Conservation (phyloP, 2,329 filamentous ascomycete genomes). For the Fusarium citri region DNA sequence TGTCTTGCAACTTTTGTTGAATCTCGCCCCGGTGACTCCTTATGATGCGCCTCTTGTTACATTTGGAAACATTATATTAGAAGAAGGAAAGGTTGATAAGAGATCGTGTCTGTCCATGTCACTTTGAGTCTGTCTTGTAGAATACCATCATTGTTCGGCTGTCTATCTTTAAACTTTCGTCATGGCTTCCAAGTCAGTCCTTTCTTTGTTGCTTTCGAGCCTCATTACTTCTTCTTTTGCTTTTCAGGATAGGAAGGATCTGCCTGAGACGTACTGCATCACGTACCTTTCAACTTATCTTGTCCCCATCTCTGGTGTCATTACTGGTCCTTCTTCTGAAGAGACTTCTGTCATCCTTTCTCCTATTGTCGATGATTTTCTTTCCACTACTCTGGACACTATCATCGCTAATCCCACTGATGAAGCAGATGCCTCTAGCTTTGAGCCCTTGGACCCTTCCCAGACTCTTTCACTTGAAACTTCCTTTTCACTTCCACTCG, state of each 20-base stretch:
- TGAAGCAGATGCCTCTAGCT: not conserved
- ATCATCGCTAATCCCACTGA: not conserved
- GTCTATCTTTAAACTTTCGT: not conserved
- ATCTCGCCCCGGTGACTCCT: not conserved
- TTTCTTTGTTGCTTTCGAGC: not conserved
- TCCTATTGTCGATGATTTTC: not conserved
- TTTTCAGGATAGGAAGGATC: not conserved
- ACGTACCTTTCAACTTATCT: constrained; percentile 13
- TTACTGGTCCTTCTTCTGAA: no score
- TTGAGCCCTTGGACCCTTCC: not conserved
- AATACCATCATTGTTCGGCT: not conserved
- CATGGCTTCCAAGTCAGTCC: not conserved
- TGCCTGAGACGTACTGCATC: not conserved
- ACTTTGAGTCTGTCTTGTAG: not conserved
- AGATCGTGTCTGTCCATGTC: not conserved
- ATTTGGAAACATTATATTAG: not conserved
- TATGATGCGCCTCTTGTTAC: not conserved
- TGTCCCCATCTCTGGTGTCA: not conserved
- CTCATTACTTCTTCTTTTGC: not conserved
- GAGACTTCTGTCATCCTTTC: not conserved
- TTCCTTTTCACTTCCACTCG: not conserved
- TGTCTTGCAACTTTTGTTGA: not conserved
- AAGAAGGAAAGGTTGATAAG: not conserved
- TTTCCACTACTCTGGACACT: not conserved
- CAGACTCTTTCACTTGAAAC: not conserved